Evolutionary conservation across 768 basidiomycete species (phyloP).

Genomic region (Rhodotorula toruloides): DNA sequence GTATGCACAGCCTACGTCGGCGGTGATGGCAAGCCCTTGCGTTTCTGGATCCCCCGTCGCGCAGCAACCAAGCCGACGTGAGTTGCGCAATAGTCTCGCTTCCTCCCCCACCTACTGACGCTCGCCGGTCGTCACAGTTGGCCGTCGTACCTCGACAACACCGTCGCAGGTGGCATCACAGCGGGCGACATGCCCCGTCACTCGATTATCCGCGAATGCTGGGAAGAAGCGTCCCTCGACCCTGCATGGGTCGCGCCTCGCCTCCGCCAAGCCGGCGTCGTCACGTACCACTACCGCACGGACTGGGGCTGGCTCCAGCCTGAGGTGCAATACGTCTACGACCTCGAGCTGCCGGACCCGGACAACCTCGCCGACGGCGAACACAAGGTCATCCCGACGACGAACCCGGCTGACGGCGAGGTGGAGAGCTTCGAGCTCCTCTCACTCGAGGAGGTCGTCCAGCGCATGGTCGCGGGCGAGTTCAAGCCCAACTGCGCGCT

Average conservation of each 20-base stretch:
- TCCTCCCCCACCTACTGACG: neutral
- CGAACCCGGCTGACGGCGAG: slow-evolving; percentile 72
- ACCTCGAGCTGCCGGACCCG: slow-evolving; percentile 61
- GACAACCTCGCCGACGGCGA: neutral
- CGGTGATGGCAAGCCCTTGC: slow-evolving; percentile 58
- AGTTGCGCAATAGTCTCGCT: slow-evolving; percentile 43
- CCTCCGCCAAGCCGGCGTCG: slow-evolving; percentile 60
- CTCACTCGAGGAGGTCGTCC: slow-evolving; percentile 58
- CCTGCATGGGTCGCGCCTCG: slow-evolving; percentile 60
- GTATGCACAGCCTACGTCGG: slow-evolving; percentile 30
- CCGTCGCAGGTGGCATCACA: slow-evolving; percentile 78
- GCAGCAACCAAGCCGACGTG: slow-evolving; percentile 83
- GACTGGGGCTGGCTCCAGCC: slow-evolving; percentile 65
- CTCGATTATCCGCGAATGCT: slow-evolving; percentile 78
- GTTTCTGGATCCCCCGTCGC: slow-evolving; percentile 83
- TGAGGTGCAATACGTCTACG: slow-evolving; percentile 69
- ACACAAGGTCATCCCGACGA: slow-evolving; percentile 45
- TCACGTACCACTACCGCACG: slow-evolving; percentile 77
- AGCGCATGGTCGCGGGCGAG: slow-evolving; percentile 60
- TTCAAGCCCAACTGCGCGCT: slow-evolving; percentile 93
- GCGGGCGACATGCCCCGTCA: slow-evolving; percentile 68
- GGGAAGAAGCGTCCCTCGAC: slow-evolving; percentile 82
- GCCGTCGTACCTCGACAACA: slow-evolving; percentile 84
- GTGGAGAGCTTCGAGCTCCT: slow-evolving; percentile 89
- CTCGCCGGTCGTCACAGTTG: slow-evolving; percentile 53